Evolutionary conservation across 495 filamentous ascomycete species (phyloP), one percentile per base, ranked within the genome.

Genomic region (Chaetomidium leptoderma): DNA sequence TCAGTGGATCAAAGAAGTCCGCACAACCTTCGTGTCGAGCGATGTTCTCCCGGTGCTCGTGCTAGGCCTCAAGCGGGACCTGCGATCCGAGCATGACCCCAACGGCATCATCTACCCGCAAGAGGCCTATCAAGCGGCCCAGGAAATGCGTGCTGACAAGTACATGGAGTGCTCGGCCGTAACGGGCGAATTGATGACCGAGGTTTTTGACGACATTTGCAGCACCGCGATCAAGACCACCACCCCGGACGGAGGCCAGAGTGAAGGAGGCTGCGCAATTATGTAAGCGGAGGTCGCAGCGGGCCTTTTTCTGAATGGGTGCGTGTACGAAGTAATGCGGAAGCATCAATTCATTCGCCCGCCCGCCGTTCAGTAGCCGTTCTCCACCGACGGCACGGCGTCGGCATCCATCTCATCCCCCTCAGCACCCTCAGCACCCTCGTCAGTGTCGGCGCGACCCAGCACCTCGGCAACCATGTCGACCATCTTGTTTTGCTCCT

Each of bases 131-230:
- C 74, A 77, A n/a, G 76, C 89, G 33, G 87, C 91, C 13, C 88
- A 92, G 65, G 87, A 88, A 66, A 82, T 95, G 73, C 77, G 89
- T 46, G 89, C 85, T 68, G 91, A 96, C 78, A 81, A 83, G 40
- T 96, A 96, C 72, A 87, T 90, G 47, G 91, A 96, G 66, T 96
- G 91, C 70, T 93, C 89, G 16, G 90, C 91, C 32, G 70, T 87
- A 24, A 95, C 89, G n/a, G 91, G 91, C 4, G 90, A 96, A 72
- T 72, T 91, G 53, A 72, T 91, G 54, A 69, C 75, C 56, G 81
- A 88, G 68, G 84, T 82, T 0, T 88, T 88, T 64, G 87, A 91
- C 65, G 88, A 92, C 71, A 77, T 92, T n/a, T 87, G 85, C 51
- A 77, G 72, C 56, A 82, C 86, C n/a, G 88, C 87, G 4, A 79